These are phyloP conservation scores for Calocera viscosa DNA, from an alignment of 768 basidiomycete species.

Conservation along the genomic window DNA sequence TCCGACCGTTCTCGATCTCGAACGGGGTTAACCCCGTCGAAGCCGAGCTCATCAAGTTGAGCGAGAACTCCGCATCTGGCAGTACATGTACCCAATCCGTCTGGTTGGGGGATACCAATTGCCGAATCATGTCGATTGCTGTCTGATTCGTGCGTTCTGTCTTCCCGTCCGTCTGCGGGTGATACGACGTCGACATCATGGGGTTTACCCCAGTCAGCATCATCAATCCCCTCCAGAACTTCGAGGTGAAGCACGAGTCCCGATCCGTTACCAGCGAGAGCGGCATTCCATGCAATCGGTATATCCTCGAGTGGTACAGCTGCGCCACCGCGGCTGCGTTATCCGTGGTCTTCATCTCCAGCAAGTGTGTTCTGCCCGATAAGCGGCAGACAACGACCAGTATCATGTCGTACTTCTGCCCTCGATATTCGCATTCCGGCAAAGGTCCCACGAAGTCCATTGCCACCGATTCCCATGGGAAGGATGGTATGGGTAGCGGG, in stretches of 20 bases:
- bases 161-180: slow-evolving; percentile 34
- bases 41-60: slow-evolving; percentile 17
- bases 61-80: slow-evolving; percentile 18
- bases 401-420: slow-evolving; percentile 20
- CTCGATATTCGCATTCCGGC: too few relatives aligned
- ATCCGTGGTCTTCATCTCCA: slow-evolving; percentile 25
- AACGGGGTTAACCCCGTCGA: slow-evolving; percentile 19
- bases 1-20: slow-evolving; percentile 23
- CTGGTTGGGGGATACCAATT: slow-evolving; percentile 8
- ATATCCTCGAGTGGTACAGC: slow-evolving; percentile 28
- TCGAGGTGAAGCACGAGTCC: slow-evolving; percentile 34
- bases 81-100: slow-evolving; percentile 17
- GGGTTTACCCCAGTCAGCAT: slow-evolving; percentile 24
- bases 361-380: slow-evolving; percentile 22
- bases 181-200: slow-evolving; percentile 32
- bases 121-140: slow-evolving; percentile 5
- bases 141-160: slow-evolving; percentile 28
- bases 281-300: slow-evolving; percentile 33
- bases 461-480: slow-evolving; percentile 29
- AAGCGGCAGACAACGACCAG: slow-evolving; percentile 22
- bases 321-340: slow-evolving; percentile 28
- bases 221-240: slow-evolving; percentile 33
- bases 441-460: slow-evolving; percentile 34
- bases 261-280: slow-evolving; percentile 32
- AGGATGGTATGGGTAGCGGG: slow-evolving; percentile 22